Base-by-base conservation (phyloP, 2,329 filamentous ascomycete species). In the Colletotrichum sp. region DNA sequence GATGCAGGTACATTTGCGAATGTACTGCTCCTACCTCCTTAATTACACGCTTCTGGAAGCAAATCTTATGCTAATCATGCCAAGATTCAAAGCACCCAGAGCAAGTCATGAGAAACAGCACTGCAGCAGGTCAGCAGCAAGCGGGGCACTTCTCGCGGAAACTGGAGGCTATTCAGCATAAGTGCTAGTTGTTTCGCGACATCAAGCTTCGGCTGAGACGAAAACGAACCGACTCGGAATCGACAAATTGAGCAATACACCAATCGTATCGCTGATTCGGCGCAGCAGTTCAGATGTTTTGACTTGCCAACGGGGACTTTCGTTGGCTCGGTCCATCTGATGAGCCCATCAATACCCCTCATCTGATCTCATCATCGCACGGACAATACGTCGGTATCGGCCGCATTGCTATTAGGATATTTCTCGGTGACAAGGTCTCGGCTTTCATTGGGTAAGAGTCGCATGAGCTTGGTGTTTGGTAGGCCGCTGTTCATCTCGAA, bases 131-230 rank as follows among this genome's bases (percentile, higher is more conserved):
- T 39, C 36, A 39, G 44, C 10, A 52, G 10, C 44, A 21, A 52
- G 44, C 44, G 44, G 44, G 44, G 44, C 44, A 52, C 44, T 21
- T 21, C 44, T 52, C 44, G 44, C 44, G 24, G 16, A 59, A 62
- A n/a, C 28, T 12, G 28, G 9, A 28, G 57, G 57, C 26, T 62
- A 62, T 62, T n/a, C 32, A 30, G 28, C 26, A 62, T 15, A 12
- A 21, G 24, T 6, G 1, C 24, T 21, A 4, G 8, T 62, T 30
- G 9, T 32, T 62, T n/a, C 59, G 21, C 62, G 21, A 21, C 26
- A 57, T 21, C 59, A 64, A 74, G 59, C 49, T 74, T 71, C 55
- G 32, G 28, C 49, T 75, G 72, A 75, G 60, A 64, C 72, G 49
- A 64, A 16, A 49, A 24, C 60, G 60, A 66, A 75, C 66, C 60